Evolutionary conservation across 2,329 filamentous ascomycete species (phyloP).

Genomic region (Apiospora koreana): DNA sequence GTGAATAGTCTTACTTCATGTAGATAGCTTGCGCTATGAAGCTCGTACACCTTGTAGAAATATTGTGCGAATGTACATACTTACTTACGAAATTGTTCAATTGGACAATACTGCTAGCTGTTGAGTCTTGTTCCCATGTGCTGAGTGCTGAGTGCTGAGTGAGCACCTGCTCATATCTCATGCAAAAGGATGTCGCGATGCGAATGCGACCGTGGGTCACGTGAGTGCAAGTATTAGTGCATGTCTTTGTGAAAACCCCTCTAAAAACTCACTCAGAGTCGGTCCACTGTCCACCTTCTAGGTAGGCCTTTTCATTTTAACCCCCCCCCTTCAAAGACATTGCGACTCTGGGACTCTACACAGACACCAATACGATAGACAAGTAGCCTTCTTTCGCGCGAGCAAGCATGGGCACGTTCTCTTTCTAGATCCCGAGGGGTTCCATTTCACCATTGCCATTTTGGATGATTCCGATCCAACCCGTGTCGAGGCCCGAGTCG

Average conservation of each 20-base stretch:
- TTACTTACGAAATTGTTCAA: background rate
- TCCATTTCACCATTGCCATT: too few relatives aligned
- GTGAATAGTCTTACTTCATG: too few relatives aligned
- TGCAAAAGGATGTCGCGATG: too few relatives aligned
- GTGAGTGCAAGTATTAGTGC: background rate
- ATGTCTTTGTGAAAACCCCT: background rate
- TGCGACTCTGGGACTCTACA: background rate
- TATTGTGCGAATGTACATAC: too few relatives aligned
- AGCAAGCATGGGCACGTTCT: background rate
- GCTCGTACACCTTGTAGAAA: too few relatives aligned
- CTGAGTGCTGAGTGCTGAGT: background rate
- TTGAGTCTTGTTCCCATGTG: too few relatives aligned
- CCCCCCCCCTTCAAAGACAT: too few relatives aligned
- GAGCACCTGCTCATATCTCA: background rate
- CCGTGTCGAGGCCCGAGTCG: background rate
- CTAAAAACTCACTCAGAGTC: background rate
- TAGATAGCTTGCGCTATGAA: too few relatives aligned
- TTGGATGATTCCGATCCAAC: background rate
- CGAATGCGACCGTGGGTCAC: background rate
- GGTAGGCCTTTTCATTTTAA: background rate
- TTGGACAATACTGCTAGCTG: too few relatives aligned
- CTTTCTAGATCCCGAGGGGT: background rate
- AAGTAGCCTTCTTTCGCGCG: background rate
- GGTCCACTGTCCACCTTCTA: background rate
- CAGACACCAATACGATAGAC: too few relatives aligned